Base-by-base conservation (phyloP, 192 early-diverging fungal species). In the Mortierella claussenii region DNA sequence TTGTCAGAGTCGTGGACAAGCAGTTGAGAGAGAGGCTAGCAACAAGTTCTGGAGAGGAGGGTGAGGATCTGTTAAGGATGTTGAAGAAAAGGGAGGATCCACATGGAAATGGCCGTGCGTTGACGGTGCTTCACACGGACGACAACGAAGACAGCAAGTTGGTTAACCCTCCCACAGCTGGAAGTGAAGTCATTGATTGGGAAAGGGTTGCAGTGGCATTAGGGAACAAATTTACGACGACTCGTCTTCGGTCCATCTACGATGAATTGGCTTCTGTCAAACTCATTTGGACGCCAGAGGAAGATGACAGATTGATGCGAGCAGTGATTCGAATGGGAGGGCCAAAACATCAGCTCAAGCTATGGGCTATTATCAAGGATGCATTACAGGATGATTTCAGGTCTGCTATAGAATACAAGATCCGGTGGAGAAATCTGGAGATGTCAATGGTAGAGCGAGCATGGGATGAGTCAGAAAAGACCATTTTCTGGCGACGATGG, bases 211-310 rank as follows among this genome's bases (percentile, higher is more conserved):
- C 73, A 13, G 10, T 3, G 0, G 23, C 52, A 10, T 30, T 76
- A 7, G 55, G 62, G n/a, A 49, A 57, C 58, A 66, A 67, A 33
- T 76, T 76, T 27, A 32, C 73, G 1, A 36, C 54, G 12, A 9
- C 1, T 1, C 64, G 65, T 2, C 47, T 76, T 2, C 23, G 46
- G 28, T 36, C 44, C 1, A 67, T 76, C 24, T 76, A 76, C 23
- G 51, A 57, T 24, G 73, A 76, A 20, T 45, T 76, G 0, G 64
- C 73, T 17, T 44, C 46, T 0, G 33, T 65, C 0, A 61, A 61
- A n/a, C 52, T 67, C 17, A 48, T 76, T 31, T 76, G 73, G 73
- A 76, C 73, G 0, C 73, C 73, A 8, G 73, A 76, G 36, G 73
- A 76, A 27, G 73, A 76, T 36, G 73, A 76, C 3, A 21, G 65